Percentiles rank a stretch among this genome's conserved stretches.
These are phyloP conservation scores for Boletellus emodensis DNA, from an alignment of 768 basidiomycete genomes.

Conservation along the genomic window DNA sequence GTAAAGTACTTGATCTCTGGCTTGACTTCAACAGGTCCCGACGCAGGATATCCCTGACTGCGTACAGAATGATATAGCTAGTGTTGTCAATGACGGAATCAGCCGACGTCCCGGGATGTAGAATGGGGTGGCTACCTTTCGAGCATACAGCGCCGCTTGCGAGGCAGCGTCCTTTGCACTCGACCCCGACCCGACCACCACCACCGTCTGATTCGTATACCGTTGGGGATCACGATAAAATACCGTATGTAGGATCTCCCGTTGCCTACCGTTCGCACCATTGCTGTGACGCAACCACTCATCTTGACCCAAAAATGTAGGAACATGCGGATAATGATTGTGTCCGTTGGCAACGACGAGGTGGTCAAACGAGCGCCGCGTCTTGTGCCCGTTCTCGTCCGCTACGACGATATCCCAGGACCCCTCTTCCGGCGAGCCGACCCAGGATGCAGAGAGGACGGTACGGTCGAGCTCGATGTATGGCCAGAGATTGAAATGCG, in stretches of 20 bases:
- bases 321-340: conserved; percentile 48
- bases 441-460: conserved; percentile 43
- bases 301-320: conserved; percentile 44
- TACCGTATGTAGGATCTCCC: conserved; percentile 49
- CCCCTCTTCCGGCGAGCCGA: conserved; percentile 35
- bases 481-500: conserved; percentile 34
- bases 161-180: conserved; percentile 46
- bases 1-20: conserved; percentile 51
- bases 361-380: conserved; percentile 43
- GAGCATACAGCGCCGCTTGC: conserved; percentile 39
- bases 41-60: conserved; percentile 16
- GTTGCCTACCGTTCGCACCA: conserved; percentile 14
- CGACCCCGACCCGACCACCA: conserved; percentile 48
- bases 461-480: conserved; percentile 42
- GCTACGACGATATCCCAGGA: conserved; percentile 43
- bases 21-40: conserved; percentile 31
- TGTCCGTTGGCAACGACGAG: conserved; percentile 55
- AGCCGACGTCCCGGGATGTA: too few relatives aligned
- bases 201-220: conserved; percentile 40
- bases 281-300: conserved; percentile 40
- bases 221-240: conserved; percentile 47
- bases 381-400: conserved; percentile 17
- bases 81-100: neutral
- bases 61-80: conserved; percentile 38
- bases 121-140: conserved; percentile 34